These are phyloP conservation scores for Elsinoe necatrix DNA, from an alignment of 2,329 filamentous ascomycete genomes.

Conservation along the genomic window DNA sequence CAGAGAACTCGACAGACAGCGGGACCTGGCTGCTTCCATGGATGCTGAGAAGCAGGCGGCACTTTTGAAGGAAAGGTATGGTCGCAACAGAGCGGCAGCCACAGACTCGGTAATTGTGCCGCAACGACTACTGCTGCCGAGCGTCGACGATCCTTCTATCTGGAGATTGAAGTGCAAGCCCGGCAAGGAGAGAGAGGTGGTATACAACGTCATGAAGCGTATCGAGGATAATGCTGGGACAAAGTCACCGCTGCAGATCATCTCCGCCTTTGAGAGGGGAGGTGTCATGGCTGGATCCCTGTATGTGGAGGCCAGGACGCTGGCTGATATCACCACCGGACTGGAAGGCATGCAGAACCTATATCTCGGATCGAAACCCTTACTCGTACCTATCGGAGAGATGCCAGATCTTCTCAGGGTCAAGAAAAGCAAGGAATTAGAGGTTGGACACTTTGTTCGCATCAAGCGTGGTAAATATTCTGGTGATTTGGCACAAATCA, in stretches of 20 bases:
- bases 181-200: constrained; percentile 87
- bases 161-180: constrained; percentile 91
- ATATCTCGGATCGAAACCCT: constrained; percentile 78
- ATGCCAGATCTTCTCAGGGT: constrained; percentile 94
- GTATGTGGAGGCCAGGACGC: constrained; percentile 84
- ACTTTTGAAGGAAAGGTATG: constrained; percentile 78
- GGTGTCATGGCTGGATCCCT: constrained; percentile 87
- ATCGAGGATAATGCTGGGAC: constrained; percentile 71
- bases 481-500: constrained; percentile 82
- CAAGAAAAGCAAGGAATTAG: constrained; percentile 73
- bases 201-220: constrained; percentile 80
- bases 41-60: constrained; percentile 92
- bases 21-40: constrained; percentile 77
- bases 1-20: constrained; percentile 84
- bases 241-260: constrained; percentile 74
- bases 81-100: constrained; percentile 57
- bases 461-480: constrained; percentile 74
- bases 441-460: constrained; percentile 86
- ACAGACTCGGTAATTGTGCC: constrained; percentile 70
- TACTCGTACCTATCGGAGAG: constrained; percentile 89
- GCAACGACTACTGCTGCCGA: constrained; percentile 78
- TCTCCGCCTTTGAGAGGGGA: constrained; percentile 84
- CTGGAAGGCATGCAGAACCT: constrained; percentile 80
- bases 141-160: constrained; percentile 90
- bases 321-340: constrained; percentile 75